Evolutionary conservation across 2,329 filamentous ascomycete species (phyloP), one percentile per base, ranked within the genome.

Genomic region (Fusarium staphyleae): DNA sequence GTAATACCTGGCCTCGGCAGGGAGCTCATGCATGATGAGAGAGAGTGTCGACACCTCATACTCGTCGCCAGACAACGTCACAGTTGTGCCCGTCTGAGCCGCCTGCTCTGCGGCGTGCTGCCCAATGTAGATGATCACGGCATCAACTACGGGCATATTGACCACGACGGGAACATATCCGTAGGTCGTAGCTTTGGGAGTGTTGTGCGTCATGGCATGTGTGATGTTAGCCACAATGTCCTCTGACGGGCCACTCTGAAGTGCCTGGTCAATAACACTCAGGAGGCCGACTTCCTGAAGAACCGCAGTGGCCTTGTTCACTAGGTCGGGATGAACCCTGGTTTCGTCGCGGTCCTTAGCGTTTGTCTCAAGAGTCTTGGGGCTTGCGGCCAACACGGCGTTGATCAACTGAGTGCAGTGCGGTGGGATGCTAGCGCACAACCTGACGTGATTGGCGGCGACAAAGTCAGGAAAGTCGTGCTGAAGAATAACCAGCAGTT

Each of bases 401-500:
- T 98, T 97, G 62, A 93, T 86, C 45, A 97, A 80, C 73, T 98
- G 95, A 13, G 88, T 87, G 74, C 91, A 95, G 68, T 95, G 89
- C 43, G 87, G 84, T 2, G 93, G 90, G 52, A 98, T 88, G 67
- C 85, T 86, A 65, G 89, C 87, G 75, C 88, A 92, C 45, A 99
- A 84, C 63, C 86, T 85, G 63, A 90, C 86, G 69, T 96, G 90
- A 71, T 96, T 91, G 65, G 93, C 90, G 5, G 90, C 89, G 34
- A 99, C 77, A 73, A 96, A 99, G 50, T 97, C 92, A 0, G 93
- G 90, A 74, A 91, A 98, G 72, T 99, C 95, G 69, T 98, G 95
- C 64, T 96, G 90, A 46, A 99, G 78, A 45, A 96, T 83, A 28
- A 96, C 78, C 48, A 98, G 77, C 54, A 97, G 84, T 69, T 96